Conservation (phyloP, 345 rosid genomes). For the Boechera stricta region DNA sequence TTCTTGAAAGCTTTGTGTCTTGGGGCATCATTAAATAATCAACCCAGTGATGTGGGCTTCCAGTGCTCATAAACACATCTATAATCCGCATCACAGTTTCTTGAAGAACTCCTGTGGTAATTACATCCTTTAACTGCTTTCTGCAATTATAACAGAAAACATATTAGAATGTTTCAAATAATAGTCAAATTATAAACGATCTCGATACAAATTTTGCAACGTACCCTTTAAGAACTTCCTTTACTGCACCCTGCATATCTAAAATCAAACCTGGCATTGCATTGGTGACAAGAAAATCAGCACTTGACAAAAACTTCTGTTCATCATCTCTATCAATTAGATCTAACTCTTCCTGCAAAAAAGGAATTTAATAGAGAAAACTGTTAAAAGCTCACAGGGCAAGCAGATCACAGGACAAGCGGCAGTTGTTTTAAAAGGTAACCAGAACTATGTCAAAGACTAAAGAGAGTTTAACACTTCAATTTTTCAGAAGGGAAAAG, state of each 20-base stretch:
- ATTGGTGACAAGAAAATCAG: conserved; percentile 74
- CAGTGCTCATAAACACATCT: conserved; percentile 68
- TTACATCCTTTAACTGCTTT: conserved; percentile 71
- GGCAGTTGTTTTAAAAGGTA: background rate
- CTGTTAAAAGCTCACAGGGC: background rate
- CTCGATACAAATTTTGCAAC: background rate
- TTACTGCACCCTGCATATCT: conserved; percentile 60
- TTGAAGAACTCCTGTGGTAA: conserved; percentile 53
- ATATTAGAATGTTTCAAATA: background rate
- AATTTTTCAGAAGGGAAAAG: background rate
- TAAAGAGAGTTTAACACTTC: background rate
- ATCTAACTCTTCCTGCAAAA: conserved; percentile 66
- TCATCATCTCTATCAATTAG: conserved; percentile 69
- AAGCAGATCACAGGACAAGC: background rate
- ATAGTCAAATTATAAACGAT: background rate
- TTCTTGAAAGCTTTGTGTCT: conserved; percentile 47
- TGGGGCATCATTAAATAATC: conserved; percentile 66
- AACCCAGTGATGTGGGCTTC: conserved; percentile 76
- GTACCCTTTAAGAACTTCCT: conserved; percentile 76
- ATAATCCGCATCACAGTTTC: conserved; percentile 69
- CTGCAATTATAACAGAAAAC: conserved; percentile 48
- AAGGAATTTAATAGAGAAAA: background rate
- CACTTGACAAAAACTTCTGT: conserved; percentile 71
- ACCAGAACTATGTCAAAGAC: background rate
- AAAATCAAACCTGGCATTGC: conserved; percentile 62